A percentile compares a stretch with the other conserved stretches of the same genome.
phyloP scores from a whole-genome alignment of 2,329 filamentous ascomycete genomes.

The Nakataea oryzae region DNA sequence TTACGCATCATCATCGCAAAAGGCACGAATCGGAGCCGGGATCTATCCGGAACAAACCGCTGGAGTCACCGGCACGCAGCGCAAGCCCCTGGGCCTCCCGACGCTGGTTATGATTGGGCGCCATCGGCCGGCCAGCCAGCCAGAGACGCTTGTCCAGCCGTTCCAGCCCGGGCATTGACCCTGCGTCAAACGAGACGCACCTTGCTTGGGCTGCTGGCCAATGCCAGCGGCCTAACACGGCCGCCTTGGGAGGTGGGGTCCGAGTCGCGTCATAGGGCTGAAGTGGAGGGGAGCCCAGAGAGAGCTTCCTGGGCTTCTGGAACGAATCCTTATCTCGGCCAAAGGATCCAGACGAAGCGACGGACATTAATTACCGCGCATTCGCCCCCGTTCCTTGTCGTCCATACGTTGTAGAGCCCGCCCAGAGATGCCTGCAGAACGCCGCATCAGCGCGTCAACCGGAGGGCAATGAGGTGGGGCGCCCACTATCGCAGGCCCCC shows the following conservation, averaged over 20 bases:
- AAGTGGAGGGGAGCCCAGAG: background rate
- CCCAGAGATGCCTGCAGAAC: background rate
- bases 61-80: too few species aligned
- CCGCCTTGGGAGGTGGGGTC: background rate
- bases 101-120: background rate
- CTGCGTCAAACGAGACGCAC: background rate
- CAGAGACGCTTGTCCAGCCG: too few species aligned
- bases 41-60: background rate
- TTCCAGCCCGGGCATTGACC: background rate
- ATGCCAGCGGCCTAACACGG: background rate
- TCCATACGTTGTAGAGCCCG: too few species aligned
- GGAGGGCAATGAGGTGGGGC: background rate
- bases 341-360: background rate
- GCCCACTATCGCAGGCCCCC: background rate
- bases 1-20: background rate
- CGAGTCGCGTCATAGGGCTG: background rate
- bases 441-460: background rate
- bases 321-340: background rate
- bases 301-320: background rate
- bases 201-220: background rate
- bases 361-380: too few species aligned
- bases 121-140: background rate
- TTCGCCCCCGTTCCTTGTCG: background rate
- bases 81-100: too few species aligned
- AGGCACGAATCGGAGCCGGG: background rate